Conservation (phyloP, 495 filamentous ascomycete species). For the Neurospora sp. region DNA sequence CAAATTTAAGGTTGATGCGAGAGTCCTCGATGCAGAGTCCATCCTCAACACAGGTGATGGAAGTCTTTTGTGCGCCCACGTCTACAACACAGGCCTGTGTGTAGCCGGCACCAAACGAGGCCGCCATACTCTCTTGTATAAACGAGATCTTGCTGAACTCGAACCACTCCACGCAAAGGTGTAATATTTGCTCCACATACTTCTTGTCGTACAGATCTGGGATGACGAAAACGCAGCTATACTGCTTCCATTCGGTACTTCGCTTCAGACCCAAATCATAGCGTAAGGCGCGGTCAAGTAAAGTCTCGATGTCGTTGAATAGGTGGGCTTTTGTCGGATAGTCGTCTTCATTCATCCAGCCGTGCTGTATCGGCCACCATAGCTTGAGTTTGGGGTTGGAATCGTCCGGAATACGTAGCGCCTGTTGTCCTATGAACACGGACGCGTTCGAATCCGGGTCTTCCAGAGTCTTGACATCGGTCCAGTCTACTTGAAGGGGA, state of each 20-base stretch:
- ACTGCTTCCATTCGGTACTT: constrained; percentile 75
- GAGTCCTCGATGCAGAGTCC: constrained; percentile 92
- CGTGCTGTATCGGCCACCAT: constrained; percentile 81
- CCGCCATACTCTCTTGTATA: constrained; percentile 90
- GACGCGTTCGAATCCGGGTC: constrained; percentile 47
- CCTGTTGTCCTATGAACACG: constrained; percentile 71
- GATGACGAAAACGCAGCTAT: constrained; percentile 89
- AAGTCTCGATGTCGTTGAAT: constrained; percentile 73
- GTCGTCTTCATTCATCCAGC: constrained; percentile 82
- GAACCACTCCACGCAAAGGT: constrained; percentile 79
- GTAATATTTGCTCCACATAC: constrained; percentile 74
- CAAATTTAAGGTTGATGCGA: constrained; percentile 82
- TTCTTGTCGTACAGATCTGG: constrained; percentile 92
- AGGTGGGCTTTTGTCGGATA: constrained; percentile 67
- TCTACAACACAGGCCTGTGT: constrained; percentile 90
- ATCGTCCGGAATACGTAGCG: constrained; percentile 75
- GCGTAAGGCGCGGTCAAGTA: constrained; percentile 78
- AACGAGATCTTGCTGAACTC: constrained; percentile 81
- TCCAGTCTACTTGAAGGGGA: constrained; percentile 88
- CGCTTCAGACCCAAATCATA: constrained; percentile 67
- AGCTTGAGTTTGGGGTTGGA: constrained; percentile 87
- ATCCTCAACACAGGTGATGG: constrained; percentile 94
- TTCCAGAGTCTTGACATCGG: constrained; percentile 55
- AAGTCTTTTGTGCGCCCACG: constrained; percentile 95
- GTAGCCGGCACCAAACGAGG: constrained; percentile 92